Evolutionary conservation across 352 stramenopile species (phyloP), one percentile per base, ranked within the genome.

Genomic region (Phytophthora pluvialis): DNA sequence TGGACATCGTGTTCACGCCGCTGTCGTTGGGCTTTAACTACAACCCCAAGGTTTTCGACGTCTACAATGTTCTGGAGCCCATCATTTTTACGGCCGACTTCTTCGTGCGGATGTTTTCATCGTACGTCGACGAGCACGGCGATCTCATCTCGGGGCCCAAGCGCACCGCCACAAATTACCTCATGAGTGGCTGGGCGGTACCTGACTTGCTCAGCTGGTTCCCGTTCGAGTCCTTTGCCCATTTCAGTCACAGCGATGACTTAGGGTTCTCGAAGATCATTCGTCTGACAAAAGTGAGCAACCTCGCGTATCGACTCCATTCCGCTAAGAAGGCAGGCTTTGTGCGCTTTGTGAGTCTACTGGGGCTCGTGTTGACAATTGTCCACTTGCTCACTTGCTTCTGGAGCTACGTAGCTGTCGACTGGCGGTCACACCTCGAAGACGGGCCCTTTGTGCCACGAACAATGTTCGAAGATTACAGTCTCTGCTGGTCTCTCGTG

Each of bases 131-230:
- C 38, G 68, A 77, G 1, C 73, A 80, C 15, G 80, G 83, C 3
- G 68, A 77, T 3, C 49, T 92, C 40, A 54, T 92, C 16, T 88
- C 79, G 0, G 83, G 79, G 0, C 81, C 81, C 1, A 54, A 11
- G 8, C 67, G 73, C 32, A 92, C 83, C 7, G 55, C 67, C 5
- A 68, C 13, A 1, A 58, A 89, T 53, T 92, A 92, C 57, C 16
- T 90, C 4, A 40, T 80, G 18, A 89, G 81, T 35, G 36, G 72
- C 12, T 88, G 81, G 80, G 81, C 70, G 1, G 33, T 90, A 0
- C 73, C 78, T 0, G 83, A 92, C 35, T 81, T 92, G 26, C 61
- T 92, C 7, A 80, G 75, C 33, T 92, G 77, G 78, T 88, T 92
- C 42, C 83, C 79, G 1, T 84, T 92, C 36, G 79, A 87, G 25